A percentile compares a stretch with the other conserved stretches of the same genome.
phyloP scores from a whole-genome alignment of 148 eudicot genomes.

The Selenicereus undatus region DNA sequence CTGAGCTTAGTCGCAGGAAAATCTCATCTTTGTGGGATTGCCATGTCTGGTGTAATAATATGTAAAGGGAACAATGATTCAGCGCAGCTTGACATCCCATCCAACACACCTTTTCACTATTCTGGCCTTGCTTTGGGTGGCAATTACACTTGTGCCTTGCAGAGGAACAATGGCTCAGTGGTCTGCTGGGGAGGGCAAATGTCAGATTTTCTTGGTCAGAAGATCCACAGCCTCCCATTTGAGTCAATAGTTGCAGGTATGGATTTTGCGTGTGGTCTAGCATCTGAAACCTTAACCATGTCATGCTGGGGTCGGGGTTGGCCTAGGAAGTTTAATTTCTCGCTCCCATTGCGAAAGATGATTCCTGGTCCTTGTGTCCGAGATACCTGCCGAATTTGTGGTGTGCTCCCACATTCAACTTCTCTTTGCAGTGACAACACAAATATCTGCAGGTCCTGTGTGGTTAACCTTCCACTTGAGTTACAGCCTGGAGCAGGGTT shows the following conservation, averaged over 20 bases:
- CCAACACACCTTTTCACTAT: slow-evolving; percentile 27
- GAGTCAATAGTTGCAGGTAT: slow-evolving; percentile 40
- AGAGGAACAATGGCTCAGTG: slow-evolving; percentile 35
- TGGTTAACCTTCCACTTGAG: slow-evolving; percentile 22
- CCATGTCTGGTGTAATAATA: slow-evolving; percentile 35
- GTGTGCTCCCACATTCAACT: slow-evolving; percentile 35
- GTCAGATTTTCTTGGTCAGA: slow-evolving; percentile 12
- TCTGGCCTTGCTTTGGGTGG: slow-evolving; percentile 46
- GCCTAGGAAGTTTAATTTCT: slow-evolving; percentile 24
- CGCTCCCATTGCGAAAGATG: slow-evolving; percentile 32
- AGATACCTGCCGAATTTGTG: slow-evolving; percentile 39
- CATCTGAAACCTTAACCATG: slow-evolving; percentile 29
- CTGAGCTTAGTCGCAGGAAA: slow-evolving; percentile 47
- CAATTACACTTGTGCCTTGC: slow-evolving; percentile 44
- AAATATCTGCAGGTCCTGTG: slow-evolving; percentile 43
- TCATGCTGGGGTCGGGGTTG: slow-evolving; percentile 62
- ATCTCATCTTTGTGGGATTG: slow-evolving; percentile 56
- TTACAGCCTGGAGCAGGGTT: slow-evolving; percentile 8
- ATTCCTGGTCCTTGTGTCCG: slow-evolving; percentile 52
- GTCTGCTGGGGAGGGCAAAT: slow-evolving; percentile 48
- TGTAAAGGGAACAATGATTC: slow-evolving; percentile 50
- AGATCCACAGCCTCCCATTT: slow-evolving; percentile 29
- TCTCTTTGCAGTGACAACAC: slow-evolving; percentile 39
- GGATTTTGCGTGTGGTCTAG: slow-evolving; percentile 54
- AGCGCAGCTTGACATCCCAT: slow-evolving; percentile 42